A percentile compares a stretch with the other conserved stretches of the same genome.
Evolutionary conservation across 805 yeast genomes (phyloP).

Genomic region (Lachancea thermotolerans): DNA sequence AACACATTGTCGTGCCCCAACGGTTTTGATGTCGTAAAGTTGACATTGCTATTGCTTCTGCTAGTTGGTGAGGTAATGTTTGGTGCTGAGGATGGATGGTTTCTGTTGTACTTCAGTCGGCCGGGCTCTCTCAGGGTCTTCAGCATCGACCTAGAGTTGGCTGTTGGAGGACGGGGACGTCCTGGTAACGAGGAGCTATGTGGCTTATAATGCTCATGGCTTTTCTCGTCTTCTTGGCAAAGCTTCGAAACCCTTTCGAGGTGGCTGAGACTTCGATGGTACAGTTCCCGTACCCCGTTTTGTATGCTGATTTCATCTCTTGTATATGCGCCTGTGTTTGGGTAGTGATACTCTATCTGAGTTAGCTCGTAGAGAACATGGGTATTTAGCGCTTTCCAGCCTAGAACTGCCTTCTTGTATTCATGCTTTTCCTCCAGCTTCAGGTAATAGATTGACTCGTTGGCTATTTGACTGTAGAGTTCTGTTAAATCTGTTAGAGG

Average conservation of each 20-base stretch:
- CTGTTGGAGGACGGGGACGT: slow-evolving; percentile 2
- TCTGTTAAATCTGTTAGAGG: slow-evolving; percentile 54
- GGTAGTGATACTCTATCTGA: slow-evolving; percentile 38
- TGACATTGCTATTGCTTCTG: slow-evolving; percentile 9
- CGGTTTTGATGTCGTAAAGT: slow-evolving; percentile 27
- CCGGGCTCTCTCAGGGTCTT: slow-evolving; percentile 4
- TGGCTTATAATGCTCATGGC: not conserved
- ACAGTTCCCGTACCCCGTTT: slow-evolving; percentile 35
- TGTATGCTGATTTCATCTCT: slow-evolving; percentile 41
- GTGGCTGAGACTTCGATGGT: slow-evolving; percentile 35
- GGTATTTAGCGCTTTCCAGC: slow-evolving; percentile 70
- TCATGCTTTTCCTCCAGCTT: slow-evolving; percentile 51
- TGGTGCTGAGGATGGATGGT: slow-evolving; percentile 3
- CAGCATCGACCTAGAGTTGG: slow-evolving; percentile 4
- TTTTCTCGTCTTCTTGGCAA: slow-evolving; percentile 9
- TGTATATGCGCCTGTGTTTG: slow-evolving; percentile 28
- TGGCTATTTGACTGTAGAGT: slow-evolving; percentile 56
- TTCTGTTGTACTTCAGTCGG: slow-evolving; percentile 1
- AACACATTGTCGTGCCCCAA: slow-evolving; percentile 10
- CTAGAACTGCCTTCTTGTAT: slow-evolving; percentile 51
- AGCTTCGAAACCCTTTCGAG: slow-evolving; percentile 32
- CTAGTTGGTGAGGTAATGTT: slow-evolving; percentile 1
- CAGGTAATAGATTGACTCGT: slow-evolving; percentile 48
- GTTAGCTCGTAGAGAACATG: slow-evolving; percentile 52
- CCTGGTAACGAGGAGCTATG: slow-evolving; percentile 1